Evolutionary conservation across 805 yeast species (phyloP).

Genomic region (Nakazawaea populi): DNA sequence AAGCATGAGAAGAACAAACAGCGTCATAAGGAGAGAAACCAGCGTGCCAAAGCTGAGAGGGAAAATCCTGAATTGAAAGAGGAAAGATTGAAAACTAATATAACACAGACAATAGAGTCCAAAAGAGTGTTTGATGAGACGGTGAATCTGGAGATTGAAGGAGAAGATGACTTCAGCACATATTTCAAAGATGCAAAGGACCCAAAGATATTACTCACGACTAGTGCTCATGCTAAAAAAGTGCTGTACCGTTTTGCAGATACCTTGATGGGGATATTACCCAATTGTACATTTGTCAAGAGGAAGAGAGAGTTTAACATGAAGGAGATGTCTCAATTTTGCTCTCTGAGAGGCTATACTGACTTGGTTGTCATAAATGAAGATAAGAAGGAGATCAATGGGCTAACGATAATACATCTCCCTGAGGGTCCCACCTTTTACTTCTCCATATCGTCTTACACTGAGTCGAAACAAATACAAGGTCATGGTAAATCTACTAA

Average conservation of each 20-base stretch:
- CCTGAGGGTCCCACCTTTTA: slow-evolving; percentile 96
- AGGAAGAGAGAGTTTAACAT: slow-evolving; percentile 79
- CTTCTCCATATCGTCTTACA: slow-evolving; percentile 74
- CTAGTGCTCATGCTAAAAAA: slow-evolving; percentile 80
- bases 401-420: slow-evolving; percentile 86
- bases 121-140: slow-evolving; percentile 88
- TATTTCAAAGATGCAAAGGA: slow-evolving; percentile 50
- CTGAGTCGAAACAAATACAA: slow-evolving; percentile 64
- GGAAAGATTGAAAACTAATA: slow-evolving; percentile 70
- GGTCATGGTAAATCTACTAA: slow-evolving; percentile 92
- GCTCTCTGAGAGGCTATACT: slow-evolving; percentile 79
- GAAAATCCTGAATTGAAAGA: slow-evolving; percentile 77
- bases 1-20: slow-evolving; percentile 72
- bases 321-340: slow-evolving; percentile 80
- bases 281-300: slow-evolving; percentile 81
- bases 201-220: slow-evolving; percentile 88
- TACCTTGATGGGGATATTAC: slow-evolving; percentile 74
- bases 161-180: slow-evolving; percentile 57
- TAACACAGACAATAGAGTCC: slow-evolving; percentile 77
- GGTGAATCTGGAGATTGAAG: slow-evolving; percentile 50
- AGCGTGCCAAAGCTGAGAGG: slow-evolving; percentile 82
- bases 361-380: slow-evolving; percentile 88
- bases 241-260: slow-evolving; percentile 90
- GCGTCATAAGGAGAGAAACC: slow-evolving; percentile 71
- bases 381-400: slow-evolving; percentile 88